Evolutionary conservation across 352 stramenopile genomes (phyloP), one percentile per base, ranked within the genome.

Genomic region (Peronospora tabacina): DNA sequence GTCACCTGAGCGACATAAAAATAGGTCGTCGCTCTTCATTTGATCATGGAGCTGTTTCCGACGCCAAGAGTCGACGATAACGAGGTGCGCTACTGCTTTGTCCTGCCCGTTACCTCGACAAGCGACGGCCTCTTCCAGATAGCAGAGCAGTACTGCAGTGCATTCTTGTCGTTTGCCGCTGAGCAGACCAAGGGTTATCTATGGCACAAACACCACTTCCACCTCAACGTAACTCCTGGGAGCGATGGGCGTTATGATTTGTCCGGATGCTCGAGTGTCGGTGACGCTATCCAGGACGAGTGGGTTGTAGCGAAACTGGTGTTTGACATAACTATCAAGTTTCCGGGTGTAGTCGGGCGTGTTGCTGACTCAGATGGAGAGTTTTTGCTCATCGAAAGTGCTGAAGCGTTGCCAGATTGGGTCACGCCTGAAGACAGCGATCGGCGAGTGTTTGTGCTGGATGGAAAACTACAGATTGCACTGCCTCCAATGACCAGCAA

Each of bases 321-420:
- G 8, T 66, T 72, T n/a, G 58, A 67, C 46, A 52, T 87, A 29
- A 78, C 74, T 0, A 57, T 22, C 13, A 44, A 33, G 10, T 61
- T 73, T 36, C 45, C 53, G 20, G 39, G 62, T 16, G 49, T 83
- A 12, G 41, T 84, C 8, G 60, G 68, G 17, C 55, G 68, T 7
- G 47, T 83, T 5, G 52, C 20, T 4, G 79, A 88, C 53, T 51
- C 60, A 3, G 79, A 88, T 54, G 79, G 79, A 28, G 72, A 90
- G 51, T 88, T 90, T 53, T 46, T 90, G 28, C 67, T 90, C 46
- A 86, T 90, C 52, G 76, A 88, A 56, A 74, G 66, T 22, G 79
- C 79, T n/a, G 70, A 88, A 29, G 55, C 55, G 30, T 57, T 90
- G 15, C 79, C 76, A 3, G 58, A 81, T 28, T 88, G 79, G 79